Percentiles rank a stretch among this genome's conserved stretches.
phyloP scores from a whole-genome alignment of 306 rosid genomes.

The Begonia peltatifolia region DNA sequence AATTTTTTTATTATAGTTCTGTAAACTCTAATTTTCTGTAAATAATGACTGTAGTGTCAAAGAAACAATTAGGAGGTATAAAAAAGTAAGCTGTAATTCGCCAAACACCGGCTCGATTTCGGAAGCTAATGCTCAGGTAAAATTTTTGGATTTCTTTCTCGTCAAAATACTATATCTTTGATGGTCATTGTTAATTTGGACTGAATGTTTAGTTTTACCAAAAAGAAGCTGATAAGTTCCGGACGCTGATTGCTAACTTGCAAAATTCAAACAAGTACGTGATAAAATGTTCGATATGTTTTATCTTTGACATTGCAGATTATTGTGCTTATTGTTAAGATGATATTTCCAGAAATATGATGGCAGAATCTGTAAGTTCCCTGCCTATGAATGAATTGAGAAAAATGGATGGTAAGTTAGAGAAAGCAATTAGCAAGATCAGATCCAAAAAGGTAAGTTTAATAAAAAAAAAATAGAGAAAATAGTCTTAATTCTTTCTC shows the following conservation, averaged over 20 bases:
- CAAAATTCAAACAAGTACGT: constrained; percentile 68
- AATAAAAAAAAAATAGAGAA: too few relatives aligned
- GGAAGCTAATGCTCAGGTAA: constrained; percentile 87
- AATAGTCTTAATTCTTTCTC: not conserved
- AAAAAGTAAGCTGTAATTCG: constrained; percentile 70
- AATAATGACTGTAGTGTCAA: constrained; percentile 43
- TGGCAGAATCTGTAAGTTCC: constrained; percentile 52
- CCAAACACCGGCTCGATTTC: constrained; percentile 67
- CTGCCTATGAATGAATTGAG: constrained; percentile 45
- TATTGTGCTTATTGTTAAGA: not conserved
- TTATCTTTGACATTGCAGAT: too few relatives aligned
- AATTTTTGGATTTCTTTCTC: not conserved
- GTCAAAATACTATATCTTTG: not conserved
- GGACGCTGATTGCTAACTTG: constrained; percentile 42
- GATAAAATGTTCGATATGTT: not conserved
- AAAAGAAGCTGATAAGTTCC: constrained; percentile 78
- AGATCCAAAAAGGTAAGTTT: constrained; percentile 71
- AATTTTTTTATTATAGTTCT: too few relatives aligned
- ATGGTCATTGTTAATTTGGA: not conserved
- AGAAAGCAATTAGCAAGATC: constrained; percentile 68
- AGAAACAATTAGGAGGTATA: constrained; percentile 82
- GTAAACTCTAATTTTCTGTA: too few relatives aligned
- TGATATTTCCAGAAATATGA: constrained; percentile 35
- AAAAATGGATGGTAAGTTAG: constrained; percentile 49
- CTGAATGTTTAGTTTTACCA: constrained; percentile 48